Percentiles rank a stretch among this genome's conserved stretches.
Evolutionary conservation across 139 green algal species (phyloP).

Genomic region (Limnomonas spitsbergensis): DNA sequence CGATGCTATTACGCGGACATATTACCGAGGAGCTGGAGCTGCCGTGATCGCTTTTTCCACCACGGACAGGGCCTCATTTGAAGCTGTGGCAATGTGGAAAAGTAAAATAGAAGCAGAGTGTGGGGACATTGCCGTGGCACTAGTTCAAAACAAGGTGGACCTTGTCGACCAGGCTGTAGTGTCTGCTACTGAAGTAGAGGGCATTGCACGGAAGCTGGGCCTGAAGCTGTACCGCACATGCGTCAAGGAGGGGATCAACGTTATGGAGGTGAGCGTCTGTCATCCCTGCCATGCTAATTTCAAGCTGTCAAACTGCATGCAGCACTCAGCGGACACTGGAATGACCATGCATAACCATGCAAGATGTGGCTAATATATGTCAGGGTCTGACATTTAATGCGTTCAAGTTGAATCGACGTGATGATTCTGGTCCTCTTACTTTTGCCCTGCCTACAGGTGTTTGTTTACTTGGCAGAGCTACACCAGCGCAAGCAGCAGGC

Average conservation of each 20-base stretch:
- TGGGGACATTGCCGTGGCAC: constrained; percentile 58
- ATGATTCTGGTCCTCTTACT: background rate
- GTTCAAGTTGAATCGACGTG: too few species aligned
- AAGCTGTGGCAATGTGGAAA: constrained; percentile 63
- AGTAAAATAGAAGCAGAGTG: constrained; percentile 61
- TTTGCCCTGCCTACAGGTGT: constrained; percentile 37
- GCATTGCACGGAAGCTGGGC: constrained; percentile 50
- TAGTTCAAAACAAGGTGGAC: constrained; percentile 79
- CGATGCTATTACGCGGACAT: constrained; percentile 69
- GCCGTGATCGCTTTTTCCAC: constrained; percentile 74
- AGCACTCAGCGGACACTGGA: background rate
- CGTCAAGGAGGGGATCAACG: constrained; percentile 77
- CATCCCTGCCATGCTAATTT: background rate
- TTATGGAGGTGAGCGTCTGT: constrained; percentile 48
- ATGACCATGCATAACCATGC: background rate
- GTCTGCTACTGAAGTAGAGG: constrained; percentile 57
- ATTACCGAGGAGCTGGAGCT: constrained; percentile 66
- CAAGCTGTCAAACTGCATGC: background rate
- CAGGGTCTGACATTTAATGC: background rate
- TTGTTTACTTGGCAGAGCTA: constrained; percentile 59
- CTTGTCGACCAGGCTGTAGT: constrained; percentile 59
- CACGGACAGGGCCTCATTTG: constrained; percentile 65
- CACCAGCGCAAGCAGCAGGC: constrained; percentile 41
- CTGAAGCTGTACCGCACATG: constrained; percentile 70
- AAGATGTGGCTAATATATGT: background rate